Base-by-base conservation (phyloP, 2,329 filamentous ascomycete genomes). In the Nannizzia gypsea region DNA sequence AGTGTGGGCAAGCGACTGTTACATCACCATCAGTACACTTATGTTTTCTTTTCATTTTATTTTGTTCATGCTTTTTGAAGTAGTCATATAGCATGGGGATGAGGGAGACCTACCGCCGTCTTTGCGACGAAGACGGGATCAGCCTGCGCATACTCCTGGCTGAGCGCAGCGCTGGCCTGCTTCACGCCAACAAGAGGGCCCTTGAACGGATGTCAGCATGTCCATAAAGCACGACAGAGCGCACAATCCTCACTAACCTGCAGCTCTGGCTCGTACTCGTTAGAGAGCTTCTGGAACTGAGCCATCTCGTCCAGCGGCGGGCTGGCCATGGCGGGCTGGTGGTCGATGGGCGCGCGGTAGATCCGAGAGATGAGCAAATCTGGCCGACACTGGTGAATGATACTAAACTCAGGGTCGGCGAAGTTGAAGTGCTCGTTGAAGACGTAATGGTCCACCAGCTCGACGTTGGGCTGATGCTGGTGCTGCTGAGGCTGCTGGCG, bases 101-200 rank as follows among this genome's bases (percentile, higher is more conserved):
- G 20, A 15, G 11, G 6, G 22, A 2, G 54, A 63, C 64, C 58
- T 77, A 95, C 92, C 70, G 83, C 81, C 56, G 91, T 96, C 78
- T 97, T 97, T 61, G 87, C 83, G 57, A 91, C 85, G 72, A 89
- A 95, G 64, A 89, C 78, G 4, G 86, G 84, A 72, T 97, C 91
- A 63, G 90, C 91, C 73, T 88, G 87, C 63, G 90, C 88, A 76
- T 96, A 97, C 72, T 96, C 89, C 64, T 86, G 81, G 15, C 88
- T 85, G 69, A 99, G 90, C 65, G 80, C 83, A 66, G 84, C 82
- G 73, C 86, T 95, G 57, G 88, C 83, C 68, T 84, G 83, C 74
- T 88, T 89, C 63, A 86, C 81, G 67, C 90, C 88, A 65, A 97
- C 87, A 56, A 91, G 79, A 63, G 89, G 88, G 60, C 90, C 90